Evolutionary conservation across 768 basidiomycete genomes (phyloP), one percentile per base, ranked within the genome.

Genomic region (Boletales sp.): DNA sequence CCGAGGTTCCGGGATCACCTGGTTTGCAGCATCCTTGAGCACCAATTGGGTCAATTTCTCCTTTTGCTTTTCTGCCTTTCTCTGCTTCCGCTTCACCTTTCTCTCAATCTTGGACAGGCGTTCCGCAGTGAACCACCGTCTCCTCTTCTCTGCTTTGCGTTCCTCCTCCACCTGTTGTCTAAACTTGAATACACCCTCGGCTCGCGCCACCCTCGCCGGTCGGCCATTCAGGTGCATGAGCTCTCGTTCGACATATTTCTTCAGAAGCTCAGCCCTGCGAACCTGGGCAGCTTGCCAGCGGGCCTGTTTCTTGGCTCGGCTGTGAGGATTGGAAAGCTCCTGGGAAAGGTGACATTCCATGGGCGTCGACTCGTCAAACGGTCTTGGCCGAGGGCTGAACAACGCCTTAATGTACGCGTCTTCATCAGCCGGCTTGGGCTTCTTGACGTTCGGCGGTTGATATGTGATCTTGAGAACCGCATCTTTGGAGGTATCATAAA

Each of bases 291-390:
- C 73, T 64, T 87, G 80, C 86, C 86, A 92, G 55, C 90, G 81
- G 43, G 73, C 72, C 59, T 87, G 83, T 65, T 87, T 90, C 74
- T 88, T 90, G 9, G 89, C 86, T 17, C 87, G 83, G 12, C 86
- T 82, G 61, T 90, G 85, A 21, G 89, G 89, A 65, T 91, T 90
- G 25, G 87, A 76, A 35, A 93, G 79, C 60, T 93, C 90, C 53
- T 78, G 77, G 40, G 71, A 63, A 49, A 93, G 68, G 60, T 81
- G 80, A 19, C 77, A 61, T 63, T 93, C 90, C 51, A 88, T 74
- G 12, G 87, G 86, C 10, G 73, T 70, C 13, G 74, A 66, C 11
- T 76, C 74, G 30, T 82, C 76, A 54, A 76, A 77, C 28, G 76
- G 61, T n/a, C 64, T 59, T 28, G 69, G 68, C 25, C 60, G 60